Evolutionary conservation across 495 filamentous ascomycete genomes (phyloP), one percentile per base, ranked within the genome.

Genomic region (Penicillium malachiteum): DNA sequence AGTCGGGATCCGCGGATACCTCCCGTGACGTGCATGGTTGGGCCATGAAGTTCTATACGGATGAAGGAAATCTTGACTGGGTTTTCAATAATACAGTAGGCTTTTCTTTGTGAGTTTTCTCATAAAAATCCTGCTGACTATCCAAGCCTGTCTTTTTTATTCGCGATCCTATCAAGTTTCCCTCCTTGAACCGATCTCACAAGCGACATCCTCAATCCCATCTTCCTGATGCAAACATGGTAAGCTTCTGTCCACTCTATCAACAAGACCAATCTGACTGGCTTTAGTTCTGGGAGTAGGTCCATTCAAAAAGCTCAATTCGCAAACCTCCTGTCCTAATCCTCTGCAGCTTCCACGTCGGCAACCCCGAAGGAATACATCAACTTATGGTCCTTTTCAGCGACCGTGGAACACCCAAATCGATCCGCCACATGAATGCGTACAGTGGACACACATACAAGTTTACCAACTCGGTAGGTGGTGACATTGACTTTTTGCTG

Each of bases 31-130:
- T 86, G 9, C 75, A 84, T 54, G 87, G 87, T 4, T 89, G 84
- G 63, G 77, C 83, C 10, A 71, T 88, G 70, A 90, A 90, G 75
- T 84, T 92, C 68, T 91, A 88, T 65, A 92, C 89, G 2, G 76
- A 88, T 30, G 87, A 94, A 60, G 88, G 88, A 9, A 91, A 91
- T 65, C 84, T 83, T 65, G 89, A 92, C 56, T 68, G 64, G 56
- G 73, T 76, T 16, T 64, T 66, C 16, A 71, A 72, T 50, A 68
- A 70, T 16, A 67, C 62, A 0, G 65, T 72, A 53, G 13, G 45
- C 38, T 12, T 26, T 1, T 26, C 5, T 18, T 7, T 18, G 40
- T 16, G n/a, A n/a, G n/a, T 43, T 18, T 12, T 55, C 18, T 18
- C 9, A 7, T 13, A 12, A n/a, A n/a, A n/a, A n/a, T n/a, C n/a